Base-by-base conservation (phyloP, 805 yeast genomes). In the Brettanomyces nanus region DNA sequence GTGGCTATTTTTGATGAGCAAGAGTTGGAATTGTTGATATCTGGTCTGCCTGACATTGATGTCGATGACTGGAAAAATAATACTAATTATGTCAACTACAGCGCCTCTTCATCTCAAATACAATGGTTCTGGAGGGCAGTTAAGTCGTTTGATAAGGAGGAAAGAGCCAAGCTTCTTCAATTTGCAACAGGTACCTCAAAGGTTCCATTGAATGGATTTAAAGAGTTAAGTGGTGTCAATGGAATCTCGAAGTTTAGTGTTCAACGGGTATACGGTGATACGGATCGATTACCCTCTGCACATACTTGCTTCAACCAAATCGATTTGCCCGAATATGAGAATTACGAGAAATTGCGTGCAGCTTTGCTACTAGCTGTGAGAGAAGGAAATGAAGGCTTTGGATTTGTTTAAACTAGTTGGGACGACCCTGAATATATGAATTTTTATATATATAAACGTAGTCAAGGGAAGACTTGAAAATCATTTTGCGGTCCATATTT, bases 41-140 rank as follows among this genome's bases (percentile, higher is more conserved):
- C 95, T 26, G 99, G 99, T 3, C 67, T 92, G 50, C 98, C 99
- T 2, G 96, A 90, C 51, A 87, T 92, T 51, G 95, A 86, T 62
- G 90, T 90, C 17, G 85, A 80, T 48, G 99, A 92, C 55, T 92
- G 99, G 99, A 83, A 84, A 47, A 80, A 77, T 52, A 84, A 92
- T 55, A 75, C 96, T 1, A 68, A 65, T 1, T 82, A 92, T 60
- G 80, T 74, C 34, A 90, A 87, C 54, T 92, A 90, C 57, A 73
- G 86, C 0, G 71, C 89, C 1, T 71, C 84, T 2, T 84, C 95
- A 2, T 77, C 85, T 22, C 97, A 89, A 54, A 80, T 92, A 40
- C 87, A 82, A 53, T 90, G 97, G 85, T 92, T 92, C 63, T 92
- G 99, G 99, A 71, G 97, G 54, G 95, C 97, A 1, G 96, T 92